Percentiles rank a stretch among this genome's conserved stretches.
Conservation (phyloP, 805 yeast species). For the Cyberlindnera veronae region DNA sequence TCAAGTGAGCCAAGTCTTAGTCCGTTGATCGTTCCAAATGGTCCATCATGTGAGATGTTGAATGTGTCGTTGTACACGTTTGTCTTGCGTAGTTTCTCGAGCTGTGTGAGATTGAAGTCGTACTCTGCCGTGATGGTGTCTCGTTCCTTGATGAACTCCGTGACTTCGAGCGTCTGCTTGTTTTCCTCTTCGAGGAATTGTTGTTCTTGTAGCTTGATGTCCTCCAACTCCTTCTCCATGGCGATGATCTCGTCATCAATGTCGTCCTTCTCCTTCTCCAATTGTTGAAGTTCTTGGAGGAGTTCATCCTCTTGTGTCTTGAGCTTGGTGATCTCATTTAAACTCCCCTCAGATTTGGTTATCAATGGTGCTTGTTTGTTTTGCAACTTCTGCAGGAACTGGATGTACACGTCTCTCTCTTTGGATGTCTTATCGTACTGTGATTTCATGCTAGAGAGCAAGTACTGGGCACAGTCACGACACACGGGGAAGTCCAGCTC, state of each 20-base stretch:
- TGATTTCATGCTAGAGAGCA: conserved; percentile 60
- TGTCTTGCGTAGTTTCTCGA: conserved; percentile 67
- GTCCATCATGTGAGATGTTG: conserved; percentile 77
- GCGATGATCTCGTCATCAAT: conserved; percentile 23
- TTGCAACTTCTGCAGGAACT: conserved; percentile 67
- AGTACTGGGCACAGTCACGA: conserved; percentile 69
- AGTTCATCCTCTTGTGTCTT: conserved; percentile 43
- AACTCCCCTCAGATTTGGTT: conserved; percentile 23
- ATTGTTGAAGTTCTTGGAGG: conserved; percentile 40
- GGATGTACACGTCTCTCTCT: conserved; percentile 76
- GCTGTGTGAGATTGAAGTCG: conserved; percentile 56
- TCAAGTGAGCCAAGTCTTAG: conserved; percentile 71
- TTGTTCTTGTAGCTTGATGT: conserved; percentile 45
- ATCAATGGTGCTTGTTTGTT: conserved; percentile 45
- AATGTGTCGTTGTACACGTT: conserved; percentile 85
- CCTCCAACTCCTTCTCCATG: conserved; percentile 46
- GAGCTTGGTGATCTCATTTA: conserved; percentile 21
- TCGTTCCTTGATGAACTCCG: conserved; percentile 48
- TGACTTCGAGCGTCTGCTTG: conserved; percentile 48
- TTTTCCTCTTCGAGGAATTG: conserved; percentile 51
- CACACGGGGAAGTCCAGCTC: conserved; percentile 88
- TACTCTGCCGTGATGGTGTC: conserved; percentile 62
- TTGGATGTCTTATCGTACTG: conserved; percentile 69
- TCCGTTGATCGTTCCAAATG: conserved; percentile 85
- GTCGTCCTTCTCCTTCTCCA: conserved; percentile 38